Conservation (phyloP, 1,284 basidiomycete genomes). For the Pseudozyma thailandica region DNA sequence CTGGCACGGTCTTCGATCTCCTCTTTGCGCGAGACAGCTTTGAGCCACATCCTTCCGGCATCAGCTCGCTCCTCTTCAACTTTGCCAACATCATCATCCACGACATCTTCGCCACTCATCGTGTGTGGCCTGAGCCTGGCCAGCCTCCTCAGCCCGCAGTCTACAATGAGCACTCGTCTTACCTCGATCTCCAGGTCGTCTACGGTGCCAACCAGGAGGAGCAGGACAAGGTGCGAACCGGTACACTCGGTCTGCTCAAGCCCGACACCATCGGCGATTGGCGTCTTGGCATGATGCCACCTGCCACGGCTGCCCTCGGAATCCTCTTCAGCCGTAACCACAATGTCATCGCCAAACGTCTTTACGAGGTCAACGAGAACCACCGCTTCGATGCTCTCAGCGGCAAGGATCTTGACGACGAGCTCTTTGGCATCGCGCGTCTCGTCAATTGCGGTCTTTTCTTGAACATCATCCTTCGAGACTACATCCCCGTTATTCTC, state of each 20-base stretch:
- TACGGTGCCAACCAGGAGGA: conserved; percentile 70
- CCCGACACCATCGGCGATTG: conserved; percentile 46
- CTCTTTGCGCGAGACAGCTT: conserved; percentile 38
- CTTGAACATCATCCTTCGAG: conserved; percentile 50
- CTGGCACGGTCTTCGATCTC: conserved; percentile 48
- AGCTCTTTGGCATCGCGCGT: conserved; percentile 50
- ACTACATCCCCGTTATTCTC: conserved; percentile 62
- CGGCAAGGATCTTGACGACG: conserved; percentile 51
- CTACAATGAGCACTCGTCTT: conserved; percentile 78
- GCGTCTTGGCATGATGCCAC: conserved; percentile 76
- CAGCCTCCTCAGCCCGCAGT: conserved; percentile 16
- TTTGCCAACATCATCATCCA: conserved; percentile 64
- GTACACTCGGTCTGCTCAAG: conserved; percentile 43
- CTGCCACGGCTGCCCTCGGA: conserved; percentile 76
- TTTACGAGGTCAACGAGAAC: conserved; percentile 71
- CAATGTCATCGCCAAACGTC: conserved; percentile 80
- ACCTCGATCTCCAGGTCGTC: conserved; percentile 80
- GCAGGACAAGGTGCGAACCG: conserved; percentile 24
- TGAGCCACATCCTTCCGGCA: conserved; percentile 53
- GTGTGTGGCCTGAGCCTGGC: conserved; percentile 13
- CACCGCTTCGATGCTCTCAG: conserved; percentile 39
- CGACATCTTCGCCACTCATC: conserved; percentile 59
- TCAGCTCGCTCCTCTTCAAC: conserved; percentile 56
- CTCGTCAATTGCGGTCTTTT: conserved; percentile 51
- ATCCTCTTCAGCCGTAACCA: conserved; percentile 76